These are phyloP conservation scores for Pseudogymnoascus sp. DNA, from an alignment of 2,329 filamentous ascomycete genomes.

Conservation along the genomic window DNA sequence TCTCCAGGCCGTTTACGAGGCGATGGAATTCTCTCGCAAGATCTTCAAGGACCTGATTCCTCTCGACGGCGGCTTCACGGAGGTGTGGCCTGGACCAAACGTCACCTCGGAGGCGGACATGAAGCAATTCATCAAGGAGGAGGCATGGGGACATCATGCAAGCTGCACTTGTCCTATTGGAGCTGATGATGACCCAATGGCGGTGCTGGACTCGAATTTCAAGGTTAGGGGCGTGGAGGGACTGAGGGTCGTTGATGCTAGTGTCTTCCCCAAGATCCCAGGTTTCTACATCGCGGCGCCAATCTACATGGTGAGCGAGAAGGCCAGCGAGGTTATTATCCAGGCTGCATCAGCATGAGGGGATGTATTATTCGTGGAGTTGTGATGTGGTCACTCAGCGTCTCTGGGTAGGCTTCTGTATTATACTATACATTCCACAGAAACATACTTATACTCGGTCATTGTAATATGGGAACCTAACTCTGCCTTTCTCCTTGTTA, in stretches of 20 bases:
- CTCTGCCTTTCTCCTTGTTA: background rate
- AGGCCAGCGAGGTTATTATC: constrained; percentile 51
- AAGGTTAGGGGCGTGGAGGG: constrained; percentile 48
- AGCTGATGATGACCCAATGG: constrained; percentile 42
- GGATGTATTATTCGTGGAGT: background rate
- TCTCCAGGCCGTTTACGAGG: constrained; percentile 15
- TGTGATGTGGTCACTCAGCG: background rate
- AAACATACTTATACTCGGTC: background rate
- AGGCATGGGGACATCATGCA: constrained; percentile 52
- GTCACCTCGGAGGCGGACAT: constrained; percentile 38
- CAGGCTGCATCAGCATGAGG: background rate
- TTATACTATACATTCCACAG: constrained; percentile 1
- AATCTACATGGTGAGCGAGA: constrained; percentile 52
- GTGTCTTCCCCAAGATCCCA: constrained; percentile 45
- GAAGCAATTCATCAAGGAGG: constrained; percentile 40
- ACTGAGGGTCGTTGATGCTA: constrained; percentile 56
- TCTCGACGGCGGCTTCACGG: constrained; percentile 36
- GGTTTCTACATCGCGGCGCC: constrained; percentile 46
- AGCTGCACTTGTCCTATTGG: constrained; percentile 50
- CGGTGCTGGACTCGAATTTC: constrained; percentile 50
- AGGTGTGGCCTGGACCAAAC: constrained; percentile 35
- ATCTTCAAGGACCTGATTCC: constrained; percentile 36
- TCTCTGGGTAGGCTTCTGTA: background rate
- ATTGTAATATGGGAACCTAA: background rate
- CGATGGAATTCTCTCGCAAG: constrained; percentile 13